Percentiles rank a stretch among this genome's conserved stretches.
Conservation (phyloP, 352 stramenopile genomes). For the Globisporangium viniferum region DNA sequence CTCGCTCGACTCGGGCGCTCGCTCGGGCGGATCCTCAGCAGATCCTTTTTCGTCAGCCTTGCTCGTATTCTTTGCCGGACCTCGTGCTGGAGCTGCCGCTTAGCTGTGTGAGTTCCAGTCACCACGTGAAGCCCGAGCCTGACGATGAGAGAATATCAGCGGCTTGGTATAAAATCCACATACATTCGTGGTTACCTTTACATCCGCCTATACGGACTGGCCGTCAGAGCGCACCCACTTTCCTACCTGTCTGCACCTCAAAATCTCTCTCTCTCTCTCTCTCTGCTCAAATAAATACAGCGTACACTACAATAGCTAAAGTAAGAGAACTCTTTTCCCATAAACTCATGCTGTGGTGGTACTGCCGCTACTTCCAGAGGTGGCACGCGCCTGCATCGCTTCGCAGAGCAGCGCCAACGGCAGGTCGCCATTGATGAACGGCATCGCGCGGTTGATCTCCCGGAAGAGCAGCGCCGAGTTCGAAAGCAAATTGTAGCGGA, state of each 20-base stretch:
- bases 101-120: no score
- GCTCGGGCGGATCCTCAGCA: no score
- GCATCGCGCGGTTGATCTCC: constrained; percentile 35
- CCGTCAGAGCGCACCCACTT: no score
- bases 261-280: not conserved
- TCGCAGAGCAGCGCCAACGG: constrained; percentile 42
- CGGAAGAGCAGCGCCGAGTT: constrained; percentile 34
- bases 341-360: not conserved
- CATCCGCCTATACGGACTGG: no score
- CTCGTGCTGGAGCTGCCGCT: no score
- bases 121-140: no score
- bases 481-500: constrained; percentile 46
- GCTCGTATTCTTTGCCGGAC: no score
- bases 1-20: no score
- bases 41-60: no score
- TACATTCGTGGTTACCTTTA: no score
- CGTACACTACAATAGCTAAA: not conserved
- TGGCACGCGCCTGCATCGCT: constrained; percentile 4
- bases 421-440: constrained; percentile 49
- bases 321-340: not conserved
- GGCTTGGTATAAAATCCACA: no score
- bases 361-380: not conserved
- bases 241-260: not conserved
- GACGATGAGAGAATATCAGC: no score
- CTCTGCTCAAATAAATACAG: not conserved